Conservation (phyloP, 805 yeast species). For the Danielia oregonensis region DNA sequence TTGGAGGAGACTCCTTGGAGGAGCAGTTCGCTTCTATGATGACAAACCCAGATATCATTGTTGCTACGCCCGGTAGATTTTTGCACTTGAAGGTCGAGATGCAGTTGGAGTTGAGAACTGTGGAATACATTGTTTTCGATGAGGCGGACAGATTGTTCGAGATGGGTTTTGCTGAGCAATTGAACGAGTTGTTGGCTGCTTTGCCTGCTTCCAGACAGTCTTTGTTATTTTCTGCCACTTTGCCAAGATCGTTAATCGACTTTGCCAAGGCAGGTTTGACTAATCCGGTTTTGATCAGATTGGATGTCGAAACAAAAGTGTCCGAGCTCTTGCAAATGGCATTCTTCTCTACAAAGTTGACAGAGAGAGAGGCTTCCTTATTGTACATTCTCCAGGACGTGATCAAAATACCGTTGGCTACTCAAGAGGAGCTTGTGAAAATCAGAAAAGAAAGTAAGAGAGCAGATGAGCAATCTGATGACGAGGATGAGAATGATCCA, state of each 20-base stretch:
- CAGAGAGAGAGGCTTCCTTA: slow-evolving; percentile 87
- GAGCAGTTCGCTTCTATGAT: slow-evolving; percentile 93
- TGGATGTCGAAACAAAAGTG: slow-evolving; percentile 89
- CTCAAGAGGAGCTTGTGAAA: slow-evolving; percentile 59
- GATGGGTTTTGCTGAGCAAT: slow-evolving; percentile 92
- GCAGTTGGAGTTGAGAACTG: slow-evolving; percentile 76
- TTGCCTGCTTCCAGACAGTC: slow-evolving; percentile 85
- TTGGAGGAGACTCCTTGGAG: slow-evolving; percentile 98
- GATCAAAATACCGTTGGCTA: slow-evolving; percentile 78
- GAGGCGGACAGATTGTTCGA: slow-evolving; percentile 97
- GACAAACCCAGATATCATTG: slow-evolving; percentile 88
- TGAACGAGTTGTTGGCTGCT: slow-evolving; percentile 81
- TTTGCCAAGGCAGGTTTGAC: slow-evolving; percentile 96
- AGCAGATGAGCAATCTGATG: slow-evolving; percentile 40
- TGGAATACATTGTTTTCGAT: slow-evolving; percentile 91
- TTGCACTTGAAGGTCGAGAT: slow-evolving; percentile 94
- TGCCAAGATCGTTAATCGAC: slow-evolving; percentile 88
- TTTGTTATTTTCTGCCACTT: slow-evolving; percentile 87
- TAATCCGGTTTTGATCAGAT: slow-evolving; percentile 86
- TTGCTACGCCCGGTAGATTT: slow-evolving; percentile 98
- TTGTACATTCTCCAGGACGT: slow-evolving; percentile 75
- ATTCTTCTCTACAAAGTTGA: slow-evolving; percentile 72
- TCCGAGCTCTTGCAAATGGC: slow-evolving; percentile 91
- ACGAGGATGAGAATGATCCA: slow-evolving; percentile 24
- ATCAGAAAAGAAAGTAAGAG: slow-evolving; percentile 52